Evolutionary conservation across 345 rosid genomes (phyloP).

Genomic region (Eucalyptus sp.): DNA sequence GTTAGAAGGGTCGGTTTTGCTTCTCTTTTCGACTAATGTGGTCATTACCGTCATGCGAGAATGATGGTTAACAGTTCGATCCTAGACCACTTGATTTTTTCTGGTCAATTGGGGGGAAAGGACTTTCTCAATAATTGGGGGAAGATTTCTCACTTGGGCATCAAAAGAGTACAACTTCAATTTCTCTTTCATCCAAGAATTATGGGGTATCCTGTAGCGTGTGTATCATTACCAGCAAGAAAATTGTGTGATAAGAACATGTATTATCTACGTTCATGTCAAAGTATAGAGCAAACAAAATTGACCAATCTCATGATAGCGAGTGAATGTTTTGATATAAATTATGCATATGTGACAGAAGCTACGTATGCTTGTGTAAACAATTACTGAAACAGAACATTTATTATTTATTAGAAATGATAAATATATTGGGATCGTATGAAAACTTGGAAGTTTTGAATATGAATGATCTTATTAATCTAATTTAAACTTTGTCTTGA

Average conservation of each 20-base stretch:
- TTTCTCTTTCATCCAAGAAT: background rate
- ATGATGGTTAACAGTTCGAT: too few species aligned
- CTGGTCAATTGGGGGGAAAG: too few species aligned
- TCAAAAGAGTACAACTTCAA: background rate
- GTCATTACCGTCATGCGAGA: too few species aligned
- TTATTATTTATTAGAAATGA: background rate
- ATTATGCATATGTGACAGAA: background rate
- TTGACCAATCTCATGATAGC: background rate
- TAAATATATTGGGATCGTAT: background rate
- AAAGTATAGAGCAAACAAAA: background rate
- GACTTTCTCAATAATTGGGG: too few species aligned
- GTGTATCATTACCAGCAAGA: background rate
- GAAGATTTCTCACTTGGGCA: too few species aligned
- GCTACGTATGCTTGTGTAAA: background rate
- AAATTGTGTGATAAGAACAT: background rate
- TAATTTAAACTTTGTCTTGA: background rate
- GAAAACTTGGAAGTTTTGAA: background rate
- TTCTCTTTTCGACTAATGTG: too few species aligned
- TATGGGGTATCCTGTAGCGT: background rate
- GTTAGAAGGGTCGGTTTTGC: too few species aligned
- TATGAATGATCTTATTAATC: background rate
- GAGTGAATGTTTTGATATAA: background rate
- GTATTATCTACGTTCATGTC: background rate
- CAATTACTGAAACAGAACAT: background rate
- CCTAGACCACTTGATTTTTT: too few species aligned